Percentiles rank a stretch among this genome's conserved stretches.
Evolutionary conservation across 2,329 filamentous ascomycete species (phyloP).

Genomic region (Colletotrichum gloeosporioides): DNA sequence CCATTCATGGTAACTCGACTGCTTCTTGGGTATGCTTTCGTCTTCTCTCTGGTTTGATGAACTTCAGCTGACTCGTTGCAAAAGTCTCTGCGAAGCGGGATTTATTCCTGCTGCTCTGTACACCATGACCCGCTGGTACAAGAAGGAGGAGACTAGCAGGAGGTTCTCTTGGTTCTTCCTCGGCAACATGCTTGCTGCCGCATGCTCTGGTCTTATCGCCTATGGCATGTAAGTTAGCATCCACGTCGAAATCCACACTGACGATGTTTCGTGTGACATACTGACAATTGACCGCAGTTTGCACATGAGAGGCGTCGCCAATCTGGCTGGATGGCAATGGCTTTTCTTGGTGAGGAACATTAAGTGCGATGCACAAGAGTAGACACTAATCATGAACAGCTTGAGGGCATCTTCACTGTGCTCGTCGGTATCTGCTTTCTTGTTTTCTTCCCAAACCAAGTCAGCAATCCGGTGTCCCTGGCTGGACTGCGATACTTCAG

Average conservation of each 20-base stretch:
- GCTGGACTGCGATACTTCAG: constrained; percentile 35
- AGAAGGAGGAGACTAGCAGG: constrained; percentile 48
- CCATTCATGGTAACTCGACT: constrained; percentile 42
- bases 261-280: neutral
- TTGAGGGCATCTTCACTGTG: constrained; percentile 42
- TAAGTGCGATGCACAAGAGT: neutral
- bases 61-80: neutral
- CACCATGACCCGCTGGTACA: constrained; percentile 54
- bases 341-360: constrained; percentile 30
- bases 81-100: constrained; percentile 37
- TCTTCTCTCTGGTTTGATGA: neutral
- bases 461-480: constrained; percentile 34
- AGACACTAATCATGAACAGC: constrained; percentile 18
- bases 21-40: constrained; percentile 28
- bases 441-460: constrained; percentile 32
- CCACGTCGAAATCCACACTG: neutral
- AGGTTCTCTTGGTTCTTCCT: constrained; percentile 50
- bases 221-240: constrained; percentile 39
- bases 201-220: constrained; percentile 44
- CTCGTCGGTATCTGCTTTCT: constrained; percentile 35
- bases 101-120: constrained; percentile 53
- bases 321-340: constrained; percentile 39
- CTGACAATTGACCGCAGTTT: constrained; percentile 21
- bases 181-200: constrained; percentile 46
- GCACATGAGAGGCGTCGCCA: constrained; percentile 35